phyloP scores from a whole-genome alignment of 495 filamentous ascomycete genomes.

The Penicillium daleae region DNA sequence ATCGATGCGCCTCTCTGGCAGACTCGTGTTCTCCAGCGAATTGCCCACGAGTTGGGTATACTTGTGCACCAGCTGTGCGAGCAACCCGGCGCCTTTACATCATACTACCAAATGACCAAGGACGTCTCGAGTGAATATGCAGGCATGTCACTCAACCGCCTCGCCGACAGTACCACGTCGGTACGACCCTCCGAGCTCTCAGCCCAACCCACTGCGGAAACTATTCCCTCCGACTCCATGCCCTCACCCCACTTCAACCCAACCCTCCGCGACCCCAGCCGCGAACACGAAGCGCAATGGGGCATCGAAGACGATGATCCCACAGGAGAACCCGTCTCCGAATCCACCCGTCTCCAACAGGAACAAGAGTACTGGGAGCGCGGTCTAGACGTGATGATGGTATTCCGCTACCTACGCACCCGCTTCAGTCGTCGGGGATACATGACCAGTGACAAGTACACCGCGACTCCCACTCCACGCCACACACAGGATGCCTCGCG shows the following conservation, averaged over 20 bases:
- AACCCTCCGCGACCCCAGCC: slow-evolving; percentile 44
- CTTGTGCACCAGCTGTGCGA: slow-evolving; percentile 82
- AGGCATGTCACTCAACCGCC: slow-evolving; percentile 50
- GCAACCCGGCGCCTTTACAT: slow-evolving; percentile 80
- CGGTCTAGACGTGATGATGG: slow-evolving; percentile 79
- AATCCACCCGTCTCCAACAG: slow-evolving; percentile 40
- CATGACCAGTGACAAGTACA: slow-evolving; percentile 41
- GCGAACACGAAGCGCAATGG: slow-evolving; percentile 63
- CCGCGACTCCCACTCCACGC: slow-evolving; percentile 39
- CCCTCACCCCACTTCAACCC: slow-evolving; percentile 50
- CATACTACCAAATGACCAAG: slow-evolving; percentile 59
- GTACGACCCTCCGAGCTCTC: slow-evolving; percentile 21
- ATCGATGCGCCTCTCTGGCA: slow-evolving; percentile 67
- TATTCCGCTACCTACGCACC: slow-evolving; percentile 82
- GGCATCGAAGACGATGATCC: slow-evolving; percentile 66
- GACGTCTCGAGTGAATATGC: slow-evolving; percentile 54
- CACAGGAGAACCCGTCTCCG: slow-evolving; percentile 35
- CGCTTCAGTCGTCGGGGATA: slow-evolving; percentile 62
- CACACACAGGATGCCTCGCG: slow-evolving; percentile 67
- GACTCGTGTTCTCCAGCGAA: slow-evolving; percentile 73
- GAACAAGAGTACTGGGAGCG: slow-evolving; percentile 84
- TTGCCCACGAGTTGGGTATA: slow-evolving; percentile 83
- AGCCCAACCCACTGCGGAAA: slow-evolving; percentile 26
- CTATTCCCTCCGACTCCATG: slow-evolving; percentile 33
- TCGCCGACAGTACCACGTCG: slow-evolving; percentile 31